Evolutionary conservation across 306 rosid species (phyloP).

Genomic region (Lathyrus sativus): DNA sequence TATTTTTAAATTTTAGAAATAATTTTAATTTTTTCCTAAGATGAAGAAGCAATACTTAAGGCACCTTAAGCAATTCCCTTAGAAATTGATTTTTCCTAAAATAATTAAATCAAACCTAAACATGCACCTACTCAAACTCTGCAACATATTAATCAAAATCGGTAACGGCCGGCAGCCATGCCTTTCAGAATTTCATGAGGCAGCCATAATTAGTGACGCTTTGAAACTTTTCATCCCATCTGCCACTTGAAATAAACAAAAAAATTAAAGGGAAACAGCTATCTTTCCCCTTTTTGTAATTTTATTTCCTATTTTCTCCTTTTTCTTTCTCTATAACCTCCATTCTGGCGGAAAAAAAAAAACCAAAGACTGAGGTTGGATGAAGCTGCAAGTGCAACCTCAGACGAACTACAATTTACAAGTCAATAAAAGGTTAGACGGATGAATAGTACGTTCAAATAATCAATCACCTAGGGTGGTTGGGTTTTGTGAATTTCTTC

Average conservation of each 20-base stretch:
- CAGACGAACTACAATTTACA: slow-evolving; percentile 60
- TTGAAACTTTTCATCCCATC: slow-evolving; percentile 21
- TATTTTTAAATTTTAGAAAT: no score
- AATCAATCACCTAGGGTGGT: slow-evolving; percentile 55
- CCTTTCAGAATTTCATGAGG: slow-evolving; percentile 32
- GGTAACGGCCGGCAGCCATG: slow-evolving; percentile 6
- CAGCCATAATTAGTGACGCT: slow-evolving; percentile 12
- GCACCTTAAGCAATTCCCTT: no score
- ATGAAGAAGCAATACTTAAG: no score
- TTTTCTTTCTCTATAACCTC: slow-evolving; percentile 43
- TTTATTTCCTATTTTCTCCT: slow-evolving; percentile 33
- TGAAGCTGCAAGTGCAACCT: slow-evolving; percentile 51
- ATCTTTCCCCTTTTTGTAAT: slow-evolving; percentile 9
- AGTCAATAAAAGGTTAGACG: slow-evolving; percentile 44
- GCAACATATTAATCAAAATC: no score
- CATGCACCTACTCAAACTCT: neutral
- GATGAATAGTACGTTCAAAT: slow-evolving; percentile 42
- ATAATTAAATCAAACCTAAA: no score
- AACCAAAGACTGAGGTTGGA: slow-evolving; percentile 51
- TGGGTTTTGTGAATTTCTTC: slow-evolving; percentile 67
- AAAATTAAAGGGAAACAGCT: slow-evolving; percentile 35
- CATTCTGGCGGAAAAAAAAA: slow-evolving; percentile 42
- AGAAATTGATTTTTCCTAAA: no score
- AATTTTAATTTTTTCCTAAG: no score
- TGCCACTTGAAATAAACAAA: slow-evolving; percentile 34